Percentiles rank a stretch among this genome's conserved stretches.
These are phyloP conservation scores for Herpetomonas samuelpessoai DNA, from an alignment of 208 protist genomes.

Conservation along the genomic window DNA sequence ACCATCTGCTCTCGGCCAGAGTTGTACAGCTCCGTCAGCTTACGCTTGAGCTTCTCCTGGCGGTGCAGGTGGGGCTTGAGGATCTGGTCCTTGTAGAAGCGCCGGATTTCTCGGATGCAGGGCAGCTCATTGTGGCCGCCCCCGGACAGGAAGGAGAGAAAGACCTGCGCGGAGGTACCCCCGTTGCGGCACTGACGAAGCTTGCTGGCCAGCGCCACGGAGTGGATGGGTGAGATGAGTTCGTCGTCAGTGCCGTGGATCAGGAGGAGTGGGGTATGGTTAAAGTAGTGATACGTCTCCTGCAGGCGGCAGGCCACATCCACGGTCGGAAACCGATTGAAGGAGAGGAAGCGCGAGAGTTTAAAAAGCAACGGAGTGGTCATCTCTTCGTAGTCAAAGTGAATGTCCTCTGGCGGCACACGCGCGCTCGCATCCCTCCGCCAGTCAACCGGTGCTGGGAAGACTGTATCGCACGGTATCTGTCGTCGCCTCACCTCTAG, in stretches of 20 bases:
- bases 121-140: slow-evolving; percentile 34
- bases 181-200: slow-evolving; percentile 28
- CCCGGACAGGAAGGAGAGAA: slow-evolving; percentile 19
- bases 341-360: slow-evolving; percentile 27
- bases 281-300: slow-evolving; percentile 30
- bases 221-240: slow-evolving; percentile 30
- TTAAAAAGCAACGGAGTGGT: slow-evolving; percentile 21
- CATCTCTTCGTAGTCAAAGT: slow-evolving; percentile 10
- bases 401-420: slow-evolving; percentile 10
- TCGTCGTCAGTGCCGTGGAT: slow-evolving; percentile 33
- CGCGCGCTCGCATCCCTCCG: slow-evolving; percentile 17
- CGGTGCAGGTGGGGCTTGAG: slow-evolving; percentile 29
- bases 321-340: slow-evolving; percentile 35
- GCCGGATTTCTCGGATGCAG: slow-evolving; percentile 25
- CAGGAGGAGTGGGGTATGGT: slow-evolving; percentile 34
- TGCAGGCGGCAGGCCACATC: slow-evolving; percentile 31
- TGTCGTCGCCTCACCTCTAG: slow-evolving; percentile 26
- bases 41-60: slow-evolving; percentile 14
- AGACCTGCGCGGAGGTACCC: slow-evolving; percentile 19
- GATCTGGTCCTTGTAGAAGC: slow-evolving; percentile 50
- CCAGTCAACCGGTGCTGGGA: slow-evolving; percentile 29
- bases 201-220: slow-evolving; percentile 29
- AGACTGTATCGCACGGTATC: slow-evolving; percentile 13
- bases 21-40: slow-evolving; percentile 17
- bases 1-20: background rate